Evolutionary conservation across 768 basidiomycete genomes (phyloP).

Genomic region (Leucocoprinus leucothites): DNA sequence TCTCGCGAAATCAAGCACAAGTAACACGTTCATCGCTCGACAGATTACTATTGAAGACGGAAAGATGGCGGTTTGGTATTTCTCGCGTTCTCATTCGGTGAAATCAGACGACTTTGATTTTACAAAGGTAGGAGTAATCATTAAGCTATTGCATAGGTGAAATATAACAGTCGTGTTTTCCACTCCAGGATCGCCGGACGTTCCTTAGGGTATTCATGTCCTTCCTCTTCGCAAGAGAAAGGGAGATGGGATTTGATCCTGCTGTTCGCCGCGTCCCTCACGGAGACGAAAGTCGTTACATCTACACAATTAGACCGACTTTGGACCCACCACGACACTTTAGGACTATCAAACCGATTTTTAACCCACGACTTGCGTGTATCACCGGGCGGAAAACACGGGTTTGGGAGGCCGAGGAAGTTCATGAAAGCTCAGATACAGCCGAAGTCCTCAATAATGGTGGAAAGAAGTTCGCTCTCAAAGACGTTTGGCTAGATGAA

Average conservation of each 20-base stretch:
- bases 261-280: background rate
- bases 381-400: conserved; percentile 15
- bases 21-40: background rate
- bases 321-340: background rate
- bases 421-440: background rate
- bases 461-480: conserved; percentile 12
- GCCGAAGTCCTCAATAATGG: background rate
- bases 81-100: conserved; percentile 11
- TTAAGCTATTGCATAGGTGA: too few species aligned
- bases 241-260: conserved; percentile 11
- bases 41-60: conserved; percentile 11
- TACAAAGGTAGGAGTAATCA: background rate
- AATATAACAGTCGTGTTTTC: background rate
- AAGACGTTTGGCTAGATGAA: conserved; percentile 20
- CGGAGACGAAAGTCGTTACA: background rate
- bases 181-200: background rate
- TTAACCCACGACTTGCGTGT: background rate
- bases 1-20: background rate
- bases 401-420: conserved; percentile 13
- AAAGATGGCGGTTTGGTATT: conserved; percentile 12
- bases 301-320: background rate
- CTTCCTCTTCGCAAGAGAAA: conserved; percentile 4
- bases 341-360: background rate
- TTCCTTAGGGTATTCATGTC: conserved; percentile 6
- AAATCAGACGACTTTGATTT: conserved; percentile 9